Conservation (phyloP, 345 rosid species). For the Murraya paniculata region DNA sequence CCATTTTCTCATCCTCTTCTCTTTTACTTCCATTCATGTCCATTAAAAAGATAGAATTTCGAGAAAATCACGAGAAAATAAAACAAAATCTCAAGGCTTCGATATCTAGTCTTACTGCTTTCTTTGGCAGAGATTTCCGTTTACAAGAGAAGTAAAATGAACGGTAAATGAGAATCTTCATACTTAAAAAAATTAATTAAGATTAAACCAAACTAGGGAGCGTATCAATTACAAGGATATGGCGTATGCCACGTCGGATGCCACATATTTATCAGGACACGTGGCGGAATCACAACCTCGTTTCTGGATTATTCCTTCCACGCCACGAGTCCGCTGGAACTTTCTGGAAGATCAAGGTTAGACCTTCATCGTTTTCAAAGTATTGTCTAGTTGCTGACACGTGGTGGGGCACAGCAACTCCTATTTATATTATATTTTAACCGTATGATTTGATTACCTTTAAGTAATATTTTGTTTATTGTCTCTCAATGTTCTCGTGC, state of each 20-base stretch:
- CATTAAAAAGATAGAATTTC: constrained; percentile 1
- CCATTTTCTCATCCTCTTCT: constrained; percentile 27
- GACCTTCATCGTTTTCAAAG: constrained; percentile 9
- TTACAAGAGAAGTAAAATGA: neutral
- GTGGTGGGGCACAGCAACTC: constrained; percentile 19
- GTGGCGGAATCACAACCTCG: constrained; percentile 46
- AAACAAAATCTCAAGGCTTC: neutral
- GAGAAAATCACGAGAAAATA: constrained; percentile 2
- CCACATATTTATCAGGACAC: constrained; percentile 25
- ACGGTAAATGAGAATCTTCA: neutral
- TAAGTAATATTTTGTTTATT: neutral
- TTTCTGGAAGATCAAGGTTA: constrained; percentile 47
- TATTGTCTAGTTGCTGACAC: constrained; percentile 28
- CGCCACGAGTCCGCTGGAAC: constrained; percentile 32
- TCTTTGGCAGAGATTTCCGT: neutral
- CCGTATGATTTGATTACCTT: neutral
- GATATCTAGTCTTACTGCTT: neutral
- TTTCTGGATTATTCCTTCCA: constrained; percentile 21
- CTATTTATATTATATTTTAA: neutral
- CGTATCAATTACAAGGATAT: constrained; percentile 46
- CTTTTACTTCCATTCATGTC: constrained; percentile 34
- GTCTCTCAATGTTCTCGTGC: neutral
- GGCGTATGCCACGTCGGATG: constrained; percentile 52
- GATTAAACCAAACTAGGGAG: neutral
- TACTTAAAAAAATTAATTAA: neutral